Base-by-base conservation (phyloP, 2,329 filamentous ascomycete genomes). In the Alternaria infectoria region DNA sequence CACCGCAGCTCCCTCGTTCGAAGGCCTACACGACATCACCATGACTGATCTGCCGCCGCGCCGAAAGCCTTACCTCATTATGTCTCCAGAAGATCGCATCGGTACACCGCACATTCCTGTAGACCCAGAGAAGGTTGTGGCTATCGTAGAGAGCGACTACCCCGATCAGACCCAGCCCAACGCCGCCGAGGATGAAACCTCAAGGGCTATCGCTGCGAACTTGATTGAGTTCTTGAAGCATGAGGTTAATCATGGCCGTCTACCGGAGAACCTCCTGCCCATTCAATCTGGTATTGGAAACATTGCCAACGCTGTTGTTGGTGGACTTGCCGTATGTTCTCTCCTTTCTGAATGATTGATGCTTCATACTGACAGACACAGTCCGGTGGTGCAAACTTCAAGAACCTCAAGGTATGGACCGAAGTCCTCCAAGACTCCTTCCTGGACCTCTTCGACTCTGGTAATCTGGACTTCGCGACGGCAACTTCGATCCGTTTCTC, bases 371-470 rank as follows among this genome's bases (percentile, higher is more conserved):
- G 26, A 66, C 57, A 36, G 28, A 7, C 11, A 30, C 46, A 79
- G 74, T 88, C 91, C 62, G 86, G 86, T 13, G 85, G 84, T 64
- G 92, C 91, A 69, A 90, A 94, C 79, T 97, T 97, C 86, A 87
- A 88, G 77, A 92, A 96, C 83, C 87, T 97, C 61, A 93, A 91
- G 78, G 93, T 97, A 43, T 97, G 93, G 93, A 97, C 93, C 23
- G 93, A 97, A 81, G 93, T 97, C 51, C 89, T 97, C 61, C 93
- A 97, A 83, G 93, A 97, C 79, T 93, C 91, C 21, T 97, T 97
- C 88, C 87, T 97, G 23, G 93, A 97, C 79, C 90, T 97, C 58
- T 96, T 97, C 81, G 93, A 97, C 84, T 91, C 88, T 63, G 93
- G 93, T 25, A 90, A 92, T 76, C 87, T 97, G 19, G 92, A 96